Base-by-base conservation (phyloP, 163 green algal species). In the Prototheca wickerhamii region DNA sequence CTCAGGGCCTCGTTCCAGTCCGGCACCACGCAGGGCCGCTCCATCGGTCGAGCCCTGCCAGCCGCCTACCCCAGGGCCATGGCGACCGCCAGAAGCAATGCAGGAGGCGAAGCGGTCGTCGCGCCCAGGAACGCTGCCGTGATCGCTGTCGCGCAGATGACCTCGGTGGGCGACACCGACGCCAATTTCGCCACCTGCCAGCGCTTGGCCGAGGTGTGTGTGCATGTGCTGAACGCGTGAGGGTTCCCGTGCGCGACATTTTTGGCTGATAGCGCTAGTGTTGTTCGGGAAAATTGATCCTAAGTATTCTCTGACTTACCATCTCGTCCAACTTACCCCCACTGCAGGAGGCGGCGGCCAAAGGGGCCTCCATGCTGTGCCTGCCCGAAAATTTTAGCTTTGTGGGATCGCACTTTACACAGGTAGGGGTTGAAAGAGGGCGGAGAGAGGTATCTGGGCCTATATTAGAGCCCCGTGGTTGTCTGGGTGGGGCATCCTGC, bases 341-440 rank as follows among this genome's bases (percentile, higher is more conserved):
- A 7, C 7, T 58, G 26, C 74, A 92, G 79, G 67, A 87, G 4
- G 89, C 90, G 3, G 64, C 46, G 2, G 60, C 58, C 1, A 53
- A 66, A 5, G 81, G 82, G 2, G 88, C 73, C 64, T 54, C 26
- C 3, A 85, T 95, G 72, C 72, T 98, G n/a, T 96, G 94, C 71
- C 79, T 98, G 4, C 92, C 92, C 30, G 92, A 98, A 73, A 93
- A 87, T 67, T 95, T 91, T 69, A 81, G 78, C 8, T 95, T 94
- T 70, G 83, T 96, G 29, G 89, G 89, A 0, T 33, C 20, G 43
- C 50, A 61, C 44, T 25, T 68, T 65, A 50, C 61, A 35, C 68
- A 85, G 67, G 74, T 75, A 26, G 2, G 42, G 6, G 35, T 15
- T 35, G 21, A 20, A 30, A 25, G 18, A 51, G 3, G 37, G n/a